Base-by-base conservation (phyloP, 2,329 filamentous ascomycete genomes). In the Leptoxyphium fumago region DNA sequence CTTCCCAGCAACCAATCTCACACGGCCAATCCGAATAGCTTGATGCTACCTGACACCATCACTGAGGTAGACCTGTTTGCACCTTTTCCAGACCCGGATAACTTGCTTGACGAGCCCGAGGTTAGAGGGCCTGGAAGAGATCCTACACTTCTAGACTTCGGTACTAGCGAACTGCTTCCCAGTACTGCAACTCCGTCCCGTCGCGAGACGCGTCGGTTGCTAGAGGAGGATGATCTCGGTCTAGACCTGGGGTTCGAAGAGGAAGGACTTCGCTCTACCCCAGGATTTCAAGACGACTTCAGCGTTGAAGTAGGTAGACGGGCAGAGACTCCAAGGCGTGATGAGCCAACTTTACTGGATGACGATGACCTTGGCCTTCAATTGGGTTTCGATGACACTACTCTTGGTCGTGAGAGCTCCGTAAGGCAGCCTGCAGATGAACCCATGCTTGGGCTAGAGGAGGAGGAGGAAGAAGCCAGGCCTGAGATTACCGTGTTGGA, bases 291-390 rank as follows among this genome's bases (percentile, higher is more conserved):
- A 5, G 53, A 53, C 29, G 56, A 53, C 1, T 52, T 51, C 13
- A 91, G 80, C 56, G 80, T 95, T 46, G 91, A 98, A 79, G 73
- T 86, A 54, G 91, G 89, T 57, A 83, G 89, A 78, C 82, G 94
- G 53, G 88, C 84, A 15, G 80, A 84, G 4, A 71, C 76, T 13
- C 52, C 57, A 5, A 49, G 53, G 18, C 72, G 76, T 39, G 69
- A 77, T 80, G 15, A 84, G 64, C 50, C 69, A 65, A 60, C 69
- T 26, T 65, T 69, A 45, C 68, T 69, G 43, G 66, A 84, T 50
- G 80, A 84, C 34, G 73, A 74, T 44, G 71, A 69, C 45, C 61
- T 78, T 29, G 70, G 69, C 38, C 58, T 76, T 26, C 71, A 77
- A 43, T 48, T 61, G 44, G 61, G 56, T 13, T 47, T 67, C 45